Base-by-base conservation (phyloP, 768 basidiomycete genomes). In the Galerina marginata region DNA sequence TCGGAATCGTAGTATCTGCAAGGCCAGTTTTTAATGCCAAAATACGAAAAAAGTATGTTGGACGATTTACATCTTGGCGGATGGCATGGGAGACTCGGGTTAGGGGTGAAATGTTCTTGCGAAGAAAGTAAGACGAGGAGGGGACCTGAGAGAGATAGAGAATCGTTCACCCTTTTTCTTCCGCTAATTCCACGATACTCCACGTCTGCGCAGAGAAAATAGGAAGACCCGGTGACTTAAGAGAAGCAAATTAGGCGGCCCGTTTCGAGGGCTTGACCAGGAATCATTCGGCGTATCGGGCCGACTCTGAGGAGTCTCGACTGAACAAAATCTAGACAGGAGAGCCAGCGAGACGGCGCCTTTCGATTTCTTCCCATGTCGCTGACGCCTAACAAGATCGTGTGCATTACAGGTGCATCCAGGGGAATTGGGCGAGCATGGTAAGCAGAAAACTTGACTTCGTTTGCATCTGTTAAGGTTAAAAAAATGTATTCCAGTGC, bases 391-490 rank as follows among this genome's bases (percentile, higher is more conserved):
- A 76, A 79, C 66, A 90, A 90, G 69, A 74, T 89, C 42, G 85
- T 90, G 14, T 85, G 84, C 59, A 86, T 92, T 64, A 92, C 90
- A 14, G 90, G 90, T 15, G 80, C 86, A n/a, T 88, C 87, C 6
- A 79, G 87, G 59, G 91, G 90, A 20, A 92, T 92, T 59, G 90
- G 91, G 11, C 79, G 86, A 61, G 87, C 85, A 29, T 88, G 87
- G 79, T 79, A 65, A 45, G 71, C 51, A 38, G 43, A 38, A 16
- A 49, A 52, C 36, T 47, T 36, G 25, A 26, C 38, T 43, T 54
- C 42, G 25, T 16, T 20, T 23, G 10, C 9, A 11, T 14, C 38
- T 29, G 20, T 53, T 25, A 39, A 11, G 38, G 56, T 62, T 15
- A 51, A 33, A 20, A 16, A 33, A 38, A 20, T n/a, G 55, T 9